phyloP scores from a whole-genome alignment of 1,139 yeast genomes.

The Fermentozyma sake region DNA sequence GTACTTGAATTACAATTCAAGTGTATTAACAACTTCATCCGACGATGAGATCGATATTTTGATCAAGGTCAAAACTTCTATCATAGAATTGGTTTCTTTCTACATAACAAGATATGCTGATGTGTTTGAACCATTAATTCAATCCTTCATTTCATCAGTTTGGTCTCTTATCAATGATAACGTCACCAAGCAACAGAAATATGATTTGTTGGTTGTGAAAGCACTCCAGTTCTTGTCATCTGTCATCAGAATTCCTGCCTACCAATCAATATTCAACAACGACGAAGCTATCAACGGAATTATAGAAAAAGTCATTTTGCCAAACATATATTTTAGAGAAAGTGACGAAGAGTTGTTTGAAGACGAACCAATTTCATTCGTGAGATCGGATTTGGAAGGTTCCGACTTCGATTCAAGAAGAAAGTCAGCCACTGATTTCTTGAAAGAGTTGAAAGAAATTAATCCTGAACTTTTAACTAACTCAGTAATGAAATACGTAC shows the following conservation, averaged over 20 bases:
- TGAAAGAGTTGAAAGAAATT: conserved; percentile 79
- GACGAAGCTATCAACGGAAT: conserved; percentile 72
- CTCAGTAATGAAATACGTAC: conserved; percentile 74
- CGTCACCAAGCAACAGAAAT: conserved; percentile 67
- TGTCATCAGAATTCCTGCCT: conserved; percentile 66
- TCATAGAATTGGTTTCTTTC: conserved; percentile 78
- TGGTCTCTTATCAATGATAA: conserved; percentile 70
- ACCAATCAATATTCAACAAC: conserved; percentile 56
- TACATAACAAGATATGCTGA: conserved; percentile 92
- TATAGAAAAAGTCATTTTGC: conserved; percentile 78
- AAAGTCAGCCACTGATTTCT: conserved; percentile 84
- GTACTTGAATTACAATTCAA: conserved; percentile 61
- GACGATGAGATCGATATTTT: conserved; percentile 72
- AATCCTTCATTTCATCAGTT: conserved; percentile 72
- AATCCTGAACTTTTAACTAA: conserved; percentile 72
- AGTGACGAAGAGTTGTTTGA: conserved; percentile 90
- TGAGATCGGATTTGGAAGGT: conserved; percentile 91
- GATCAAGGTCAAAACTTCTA: conserved; percentile 74
- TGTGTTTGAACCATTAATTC: conserved; percentile 73
- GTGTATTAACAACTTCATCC: conserved; percentile 53
- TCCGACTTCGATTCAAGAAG: conserved; percentile 91
- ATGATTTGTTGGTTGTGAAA: conserved; percentile 80
- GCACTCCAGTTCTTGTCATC: conserved; percentile 80
- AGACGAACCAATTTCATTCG: conserved; percentile 93
- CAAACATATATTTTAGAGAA: conserved; percentile 80